phyloP scores from a whole-genome alignment of 805 yeast genomes.

The Komagataella kurtzmanii region DNA sequence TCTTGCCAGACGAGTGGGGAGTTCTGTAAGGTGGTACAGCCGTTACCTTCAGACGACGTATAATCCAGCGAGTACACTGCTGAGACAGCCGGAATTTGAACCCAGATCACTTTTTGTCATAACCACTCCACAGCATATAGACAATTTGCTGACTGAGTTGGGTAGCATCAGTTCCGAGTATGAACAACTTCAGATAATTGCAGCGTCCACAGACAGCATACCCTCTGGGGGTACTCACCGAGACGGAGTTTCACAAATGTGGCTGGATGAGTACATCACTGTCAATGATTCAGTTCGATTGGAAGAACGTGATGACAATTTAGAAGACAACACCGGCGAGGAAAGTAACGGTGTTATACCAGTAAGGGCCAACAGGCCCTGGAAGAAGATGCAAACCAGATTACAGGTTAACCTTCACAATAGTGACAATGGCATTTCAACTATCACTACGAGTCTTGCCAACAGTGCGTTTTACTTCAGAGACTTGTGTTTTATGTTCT shows the following conservation, averaged over 20 bases:
- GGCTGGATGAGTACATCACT: conserved; percentile 7
- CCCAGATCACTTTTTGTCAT: conserved; percentile 11
- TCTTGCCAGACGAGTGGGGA: neutral
- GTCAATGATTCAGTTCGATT: neutral
- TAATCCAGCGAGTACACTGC: neutral
- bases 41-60: neutral
- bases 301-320: conserved; percentile 4
- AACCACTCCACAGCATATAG: conserved; percentile 16
- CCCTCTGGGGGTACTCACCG: conserved; percentile 6
- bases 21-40: neutral
- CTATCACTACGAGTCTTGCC: neutral
- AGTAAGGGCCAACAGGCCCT: neutral
- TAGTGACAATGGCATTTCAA: neutral
- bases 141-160: conserved; percentile 6
- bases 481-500: neutral
- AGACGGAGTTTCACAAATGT: conserved; percentile 14
- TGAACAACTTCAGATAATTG: conserved; percentile 9
- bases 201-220: conserved; percentile 16
- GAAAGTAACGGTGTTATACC: conserved; percentile 3
- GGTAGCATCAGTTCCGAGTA: conserved; percentile 3
- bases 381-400: neutral
- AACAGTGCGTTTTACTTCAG: neutral
- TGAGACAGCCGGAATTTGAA: neutral
- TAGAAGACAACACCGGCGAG: conserved; percentile 5
- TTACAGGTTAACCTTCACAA: neutral